A percentile compares a stretch with the other conserved stretches of the same genome.
These are phyloP conservation scores for Ascochyta rabiei DNA, from an alignment of 2,329 filamentous ascomycete species.

Conservation along the genomic window DNA sequence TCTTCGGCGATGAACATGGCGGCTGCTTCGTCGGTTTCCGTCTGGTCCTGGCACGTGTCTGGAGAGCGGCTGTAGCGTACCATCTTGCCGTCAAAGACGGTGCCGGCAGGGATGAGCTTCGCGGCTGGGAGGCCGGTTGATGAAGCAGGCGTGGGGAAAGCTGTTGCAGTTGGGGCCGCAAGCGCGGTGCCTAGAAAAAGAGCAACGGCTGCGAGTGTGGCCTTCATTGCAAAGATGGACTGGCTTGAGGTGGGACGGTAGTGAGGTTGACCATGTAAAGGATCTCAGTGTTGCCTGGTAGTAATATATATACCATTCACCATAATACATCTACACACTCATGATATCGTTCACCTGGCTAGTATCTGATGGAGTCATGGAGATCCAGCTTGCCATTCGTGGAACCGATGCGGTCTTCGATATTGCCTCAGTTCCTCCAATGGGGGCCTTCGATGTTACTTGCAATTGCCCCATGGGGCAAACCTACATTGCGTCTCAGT, in stretches of 20 bases:
- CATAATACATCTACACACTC: background rate
- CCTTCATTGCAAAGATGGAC: conserved; percentile 23
- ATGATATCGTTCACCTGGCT: background rate
- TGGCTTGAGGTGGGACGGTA: background rate
- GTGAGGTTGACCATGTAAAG: background rate
- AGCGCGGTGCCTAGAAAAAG: conserved; percentile 22
- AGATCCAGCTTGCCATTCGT: background rate
- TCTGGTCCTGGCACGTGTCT: conserved; percentile 18
- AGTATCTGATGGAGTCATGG: background rate
- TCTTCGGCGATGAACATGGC: conserved; percentile 42
- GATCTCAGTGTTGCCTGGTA: background rate
- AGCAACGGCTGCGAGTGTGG: conserved; percentile 23
- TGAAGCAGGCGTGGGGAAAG: conserved; percentile 12
- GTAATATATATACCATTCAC: background rate
- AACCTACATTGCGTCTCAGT: background rate
- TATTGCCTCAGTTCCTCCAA: background rate
- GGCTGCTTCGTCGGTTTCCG: conserved; percentile 18
- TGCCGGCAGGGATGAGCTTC: conserved; percentile 11
- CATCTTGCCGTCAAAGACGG: conserved; percentile 21
- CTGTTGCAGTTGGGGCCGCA: conserved; percentile 17
- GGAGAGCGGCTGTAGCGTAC: conserved; percentile 19
- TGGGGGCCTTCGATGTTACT: background rate
- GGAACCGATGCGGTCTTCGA: background rate
- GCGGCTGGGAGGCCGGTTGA: conserved; percentile 13
- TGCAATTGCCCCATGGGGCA: background rate